A percentile compares a stretch with the other conserved stretches of the same genome.
Conservation (phyloP, 108 stramenopile species). For the Nitzschia putrida region DNA sequence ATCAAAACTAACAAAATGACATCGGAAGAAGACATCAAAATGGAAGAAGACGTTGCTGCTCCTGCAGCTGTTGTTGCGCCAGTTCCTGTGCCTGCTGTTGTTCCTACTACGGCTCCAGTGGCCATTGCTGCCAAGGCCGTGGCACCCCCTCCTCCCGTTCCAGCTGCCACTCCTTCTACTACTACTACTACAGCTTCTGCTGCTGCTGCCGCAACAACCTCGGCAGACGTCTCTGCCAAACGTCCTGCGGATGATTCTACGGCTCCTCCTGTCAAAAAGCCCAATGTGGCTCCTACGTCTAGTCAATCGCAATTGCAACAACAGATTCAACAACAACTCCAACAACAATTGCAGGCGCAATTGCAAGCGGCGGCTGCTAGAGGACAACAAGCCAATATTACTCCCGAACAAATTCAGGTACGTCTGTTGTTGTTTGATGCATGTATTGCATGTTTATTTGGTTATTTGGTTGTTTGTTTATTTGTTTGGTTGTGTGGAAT, state of each 20-base stretch:
- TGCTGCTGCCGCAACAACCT: not conserved
- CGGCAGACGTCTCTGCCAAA: constrained; percentile 11
- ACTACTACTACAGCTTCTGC: constrained; percentile 12
- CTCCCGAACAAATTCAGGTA: constrained; percentile 83
- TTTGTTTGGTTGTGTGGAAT: no score
- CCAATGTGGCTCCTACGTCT: constrained; percentile 36
- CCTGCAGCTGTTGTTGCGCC: not conserved
- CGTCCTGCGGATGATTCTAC: constrained; percentile 12
- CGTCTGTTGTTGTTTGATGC: no score
- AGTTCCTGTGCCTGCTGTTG: constrained; percentile 1
- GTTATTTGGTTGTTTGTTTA: no score
- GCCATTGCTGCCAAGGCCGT: constrained; percentile 4
- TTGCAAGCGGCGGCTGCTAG: constrained; percentile 82
- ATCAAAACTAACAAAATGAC: no score
- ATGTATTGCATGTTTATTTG: no score
- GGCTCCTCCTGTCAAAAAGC: constrained; percentile 35
- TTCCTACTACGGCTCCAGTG: not conserved
- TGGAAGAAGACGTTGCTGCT: no score
- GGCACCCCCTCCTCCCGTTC: constrained; percentile 1
- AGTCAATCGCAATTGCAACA: constrained; percentile 66
- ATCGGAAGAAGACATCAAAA: no score
- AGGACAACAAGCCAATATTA: constrained; percentile 85
- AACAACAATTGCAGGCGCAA: constrained; percentile 76
- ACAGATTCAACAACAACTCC: constrained; percentile 84
- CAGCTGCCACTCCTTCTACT: constrained; percentile 8